These are phyloP conservation scores for Eucalyptus regnans DNA, from an alignment of 345 rosid genomes.

Conservation along the genomic window DNA sequence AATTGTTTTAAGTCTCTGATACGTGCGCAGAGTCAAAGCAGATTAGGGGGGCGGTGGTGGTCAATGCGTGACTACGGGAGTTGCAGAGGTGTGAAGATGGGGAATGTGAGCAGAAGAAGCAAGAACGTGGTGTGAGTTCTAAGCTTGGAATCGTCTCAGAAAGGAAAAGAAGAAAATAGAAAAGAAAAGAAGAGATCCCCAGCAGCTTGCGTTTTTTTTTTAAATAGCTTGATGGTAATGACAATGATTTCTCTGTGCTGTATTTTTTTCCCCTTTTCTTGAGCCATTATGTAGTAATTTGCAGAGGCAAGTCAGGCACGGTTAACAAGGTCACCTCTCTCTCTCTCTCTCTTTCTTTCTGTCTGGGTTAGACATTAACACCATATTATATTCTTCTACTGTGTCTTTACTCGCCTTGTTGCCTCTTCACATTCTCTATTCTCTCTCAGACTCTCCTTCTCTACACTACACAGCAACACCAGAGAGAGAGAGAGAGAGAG, in stretches of 20 bases:
- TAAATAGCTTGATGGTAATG: neutral
- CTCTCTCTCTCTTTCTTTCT: neutral
- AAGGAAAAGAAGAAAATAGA: neutral
- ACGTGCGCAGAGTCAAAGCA: neutral
- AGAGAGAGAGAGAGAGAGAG: neutral
- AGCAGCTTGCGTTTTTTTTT: neutral
- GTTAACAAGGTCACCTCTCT: neutral
- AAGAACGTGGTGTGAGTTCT: neutral
- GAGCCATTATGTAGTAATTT: neutral
- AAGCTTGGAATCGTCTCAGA: neutral
- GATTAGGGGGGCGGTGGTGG: neutral
- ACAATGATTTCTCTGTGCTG: neutral
- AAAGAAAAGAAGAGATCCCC: neutral
- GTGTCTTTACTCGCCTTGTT: conserved; percentile 13
- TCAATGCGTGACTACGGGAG: neutral
- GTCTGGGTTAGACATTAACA: neutral
- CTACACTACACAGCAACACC: conserved; percentile 1
- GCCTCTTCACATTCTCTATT: neutral
- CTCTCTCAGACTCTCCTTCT: neutral
- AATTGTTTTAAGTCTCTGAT: neutral
- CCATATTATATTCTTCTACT: neutral
- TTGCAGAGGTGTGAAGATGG: neutral
- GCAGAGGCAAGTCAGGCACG: neutral
- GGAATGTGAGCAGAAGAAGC: neutral
- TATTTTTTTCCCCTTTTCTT: neutral